Base-by-base conservation (phyloP, 202 grass and related monocot species). In the Sporobolus alterniflorus region DNA sequence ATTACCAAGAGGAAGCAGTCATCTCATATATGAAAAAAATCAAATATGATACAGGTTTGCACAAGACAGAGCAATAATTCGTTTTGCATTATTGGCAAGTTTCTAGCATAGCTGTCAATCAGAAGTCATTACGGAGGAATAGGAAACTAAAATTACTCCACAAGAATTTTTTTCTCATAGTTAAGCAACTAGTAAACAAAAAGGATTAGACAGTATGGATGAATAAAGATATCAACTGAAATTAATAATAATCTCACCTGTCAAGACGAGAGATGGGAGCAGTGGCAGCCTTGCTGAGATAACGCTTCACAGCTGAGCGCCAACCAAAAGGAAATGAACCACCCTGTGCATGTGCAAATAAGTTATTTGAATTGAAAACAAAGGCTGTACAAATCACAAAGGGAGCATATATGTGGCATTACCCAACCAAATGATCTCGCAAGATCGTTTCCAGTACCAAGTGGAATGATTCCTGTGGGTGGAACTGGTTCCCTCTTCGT, bases 341-440 rank as follows among this genome's bases (percentile, higher is more conserved):
- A 82, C 96, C 96, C 96, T 95, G 77, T 67, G 63, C 43, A 86
- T 77, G 32, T 44, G 41, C 28, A 78, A 72, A 30, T 93, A 79
- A 87, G 82, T 83, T 82, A 25, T 67, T 71, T 74, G 21, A 50
- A 77, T 77, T 62, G 8, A 50, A 60, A 86, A 70, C 20, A 33
- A 44, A 84, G 0, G 54, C 83, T 61, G 56, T 72, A 64, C 28
- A 86, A 11, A 56, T 25, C 83, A 68, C 1, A 57, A 51, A 34
- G 47, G 39, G 3, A 28, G 66, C 74, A 73, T 5, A 67, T 65
- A 72, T 75, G 89, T 43, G 69, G 17, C 54, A 76, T 91, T 95
- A 98, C 96, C 96, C 96, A 98, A 81, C 93, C 90, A 93, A 98
- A 98, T 61, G 91, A 87, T 78, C 96, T 90, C 28, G 96, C 92